Evolutionary conservation across 306 rosid species (phyloP).

Genomic region (Spatholobus suberectus): DNA sequence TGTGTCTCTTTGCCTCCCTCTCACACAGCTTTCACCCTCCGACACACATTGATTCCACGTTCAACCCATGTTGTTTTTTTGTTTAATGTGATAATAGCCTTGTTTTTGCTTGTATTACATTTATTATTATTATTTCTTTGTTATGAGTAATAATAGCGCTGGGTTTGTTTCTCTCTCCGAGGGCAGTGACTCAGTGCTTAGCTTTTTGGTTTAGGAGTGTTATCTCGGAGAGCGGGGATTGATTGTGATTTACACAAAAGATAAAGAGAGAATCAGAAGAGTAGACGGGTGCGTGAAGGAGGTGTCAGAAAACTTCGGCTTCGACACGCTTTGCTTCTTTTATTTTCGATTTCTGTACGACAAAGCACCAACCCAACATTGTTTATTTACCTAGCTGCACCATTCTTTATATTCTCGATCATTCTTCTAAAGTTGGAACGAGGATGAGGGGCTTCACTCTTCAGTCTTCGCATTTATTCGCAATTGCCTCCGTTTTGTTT

Average conservation of each 20-base stretch:
- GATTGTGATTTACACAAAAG: conserved; percentile 53
- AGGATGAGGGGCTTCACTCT: no score
- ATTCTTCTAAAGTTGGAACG: no score
- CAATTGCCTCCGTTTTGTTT: not conserved
- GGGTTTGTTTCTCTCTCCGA: not conserved
- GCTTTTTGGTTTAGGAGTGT: conserved; percentile 39
- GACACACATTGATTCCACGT: conserved; percentile 15
- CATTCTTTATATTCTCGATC: no score
- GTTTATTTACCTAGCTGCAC: not conserved
- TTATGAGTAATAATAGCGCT: not conserved
- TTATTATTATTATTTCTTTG: not conserved
- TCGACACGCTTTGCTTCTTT: conserved; percentile 43
- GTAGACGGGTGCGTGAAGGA: conserved; percentile 5
- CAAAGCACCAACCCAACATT: conserved; percentile 47
- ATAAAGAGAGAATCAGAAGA: conserved; percentile 35
- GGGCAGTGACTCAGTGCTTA: not conserved
- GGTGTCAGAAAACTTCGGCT: conserved; percentile 60
- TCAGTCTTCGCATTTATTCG: not conserved
- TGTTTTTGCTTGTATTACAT: not conserved
- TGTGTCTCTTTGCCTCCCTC: conserved; percentile 53
- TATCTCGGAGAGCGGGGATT: conserved; percentile 43
- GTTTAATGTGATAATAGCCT: not conserved
- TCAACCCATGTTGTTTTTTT: not conserved
- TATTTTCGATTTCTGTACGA: conserved; percentile 38
- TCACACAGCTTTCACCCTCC: conserved; percentile 46